Conservation (phyloP, 2,329 filamentous ascomycete species). For the Colletotrichum tabaci region DNA sequence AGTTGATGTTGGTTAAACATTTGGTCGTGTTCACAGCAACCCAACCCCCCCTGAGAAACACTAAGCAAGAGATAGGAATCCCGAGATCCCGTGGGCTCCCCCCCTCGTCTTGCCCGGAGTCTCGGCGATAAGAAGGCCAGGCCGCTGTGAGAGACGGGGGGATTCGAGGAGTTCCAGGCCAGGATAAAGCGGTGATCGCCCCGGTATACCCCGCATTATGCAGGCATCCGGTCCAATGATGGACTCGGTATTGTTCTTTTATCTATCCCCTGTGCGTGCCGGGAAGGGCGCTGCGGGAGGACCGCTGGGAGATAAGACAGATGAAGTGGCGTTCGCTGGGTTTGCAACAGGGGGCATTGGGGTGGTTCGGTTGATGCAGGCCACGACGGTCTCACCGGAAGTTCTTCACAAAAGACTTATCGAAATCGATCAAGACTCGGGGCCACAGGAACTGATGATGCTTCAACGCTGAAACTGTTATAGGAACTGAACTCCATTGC, state of each 20-base stretch:
- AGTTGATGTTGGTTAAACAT: no score
- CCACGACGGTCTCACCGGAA: not conserved
- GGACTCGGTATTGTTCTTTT: not conserved
- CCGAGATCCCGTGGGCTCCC: conserved; percentile 25
- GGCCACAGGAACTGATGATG: not conserved
- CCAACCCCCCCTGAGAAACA: no score
- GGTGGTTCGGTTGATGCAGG: not conserved
- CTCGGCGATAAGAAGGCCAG: conserved; percentile 23
- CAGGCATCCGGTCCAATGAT: conserved; percentile 20
- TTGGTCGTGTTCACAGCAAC: no score
- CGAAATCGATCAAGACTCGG: not conserved
- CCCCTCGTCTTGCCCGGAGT: conserved; percentile 4
- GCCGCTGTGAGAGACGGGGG: not conserved
- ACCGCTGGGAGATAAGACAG: conserved; percentile 24
- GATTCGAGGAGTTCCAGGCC: conserved; percentile 10
- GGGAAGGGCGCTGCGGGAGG: conserved; percentile 6
- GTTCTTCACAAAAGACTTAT: not conserved
- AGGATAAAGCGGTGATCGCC: conserved; percentile 8
- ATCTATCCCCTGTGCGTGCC: conserved; percentile 17
- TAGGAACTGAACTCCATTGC: no score
- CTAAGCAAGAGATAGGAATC: not conserved
- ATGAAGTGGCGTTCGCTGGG: not conserved
- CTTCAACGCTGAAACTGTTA: no score
- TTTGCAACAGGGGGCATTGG: not conserved
- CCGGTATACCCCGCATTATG: conserved; percentile 32